phyloP scores from a whole-genome alignment of 2,329 filamentous ascomycete species.

The Lanzia echinophila region DNA sequence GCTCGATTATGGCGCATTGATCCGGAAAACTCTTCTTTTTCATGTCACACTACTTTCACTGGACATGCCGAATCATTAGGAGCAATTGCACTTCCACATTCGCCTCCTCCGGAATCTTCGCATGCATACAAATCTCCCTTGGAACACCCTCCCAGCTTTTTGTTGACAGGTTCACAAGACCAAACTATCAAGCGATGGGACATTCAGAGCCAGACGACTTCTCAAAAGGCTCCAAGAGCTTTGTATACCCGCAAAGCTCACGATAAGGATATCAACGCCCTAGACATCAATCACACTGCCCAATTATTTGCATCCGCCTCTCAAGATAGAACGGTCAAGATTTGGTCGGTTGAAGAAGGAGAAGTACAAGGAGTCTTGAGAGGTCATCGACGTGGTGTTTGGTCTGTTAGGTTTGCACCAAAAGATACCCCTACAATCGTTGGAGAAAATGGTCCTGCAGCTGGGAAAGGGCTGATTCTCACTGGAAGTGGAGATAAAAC shows the following conservation, averaged over 20 bases:
- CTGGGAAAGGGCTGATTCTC: constrained; percentile 73
- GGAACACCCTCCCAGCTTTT: constrained; percentile 71
- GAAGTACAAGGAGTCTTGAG: constrained; percentile 86
- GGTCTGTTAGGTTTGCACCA: constrained; percentile 88
- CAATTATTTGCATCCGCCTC: constrained; percentile 92
- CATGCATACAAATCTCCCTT: constrained; percentile 67
- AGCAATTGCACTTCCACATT: constrained; percentile 76
- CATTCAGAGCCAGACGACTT: constrained; percentile 42
- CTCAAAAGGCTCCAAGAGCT: constrained; percentile 55
- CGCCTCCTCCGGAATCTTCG: constrained; percentile 59
- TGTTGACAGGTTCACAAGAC: constrained; percentile 91
- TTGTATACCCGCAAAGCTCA: constrained; percentile 90
- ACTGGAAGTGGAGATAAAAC: constrained; percentile 96
- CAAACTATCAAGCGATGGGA: constrained; percentile 95
- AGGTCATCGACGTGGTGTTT: constrained; percentile 91
- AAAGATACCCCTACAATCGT: constrained; percentile 66
- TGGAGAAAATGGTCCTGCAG: constrained; percentile 63
- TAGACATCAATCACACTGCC: constrained; percentile 69
- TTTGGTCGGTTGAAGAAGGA: constrained; percentile 86
- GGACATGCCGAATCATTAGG: constrained; percentile 93
- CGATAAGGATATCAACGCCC: constrained; percentile 97
- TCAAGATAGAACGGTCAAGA: constrained; percentile 94
- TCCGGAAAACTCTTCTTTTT: constrained; percentile 63
- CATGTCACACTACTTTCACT: constrained; percentile 75
- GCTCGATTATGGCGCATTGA: constrained; percentile 88